Percentiles rank a stretch among this genome's conserved stretches.
Conservation (phyloP, 2,329 filamentous ascomycete genomes). For the Salinomyces thailandicus region DNA sequence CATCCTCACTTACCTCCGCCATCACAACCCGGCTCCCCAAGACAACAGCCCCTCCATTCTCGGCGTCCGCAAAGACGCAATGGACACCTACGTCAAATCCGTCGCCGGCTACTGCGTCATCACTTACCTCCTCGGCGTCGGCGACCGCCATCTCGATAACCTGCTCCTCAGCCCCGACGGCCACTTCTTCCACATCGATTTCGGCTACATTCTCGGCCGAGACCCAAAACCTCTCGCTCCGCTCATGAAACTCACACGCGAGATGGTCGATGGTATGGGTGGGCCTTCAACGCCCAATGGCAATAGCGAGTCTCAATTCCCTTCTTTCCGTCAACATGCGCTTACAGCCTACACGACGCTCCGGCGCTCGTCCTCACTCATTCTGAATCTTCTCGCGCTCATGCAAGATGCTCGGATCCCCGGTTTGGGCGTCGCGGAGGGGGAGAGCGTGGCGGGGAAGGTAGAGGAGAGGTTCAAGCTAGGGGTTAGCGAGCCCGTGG, state of each 20-base stretch:
- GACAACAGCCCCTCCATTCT: conserved; percentile 62
- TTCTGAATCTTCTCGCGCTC: conserved; percentile 87
- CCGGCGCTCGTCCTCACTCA: conserved; percentile 78
- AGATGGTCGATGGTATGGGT: conserved; percentile 99
- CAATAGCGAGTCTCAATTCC: conserved; percentile 50
- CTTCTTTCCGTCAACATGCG: conserved; percentile 87
- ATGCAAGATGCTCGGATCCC: conserved; percentile 98
- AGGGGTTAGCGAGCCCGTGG: conserved; percentile 85
- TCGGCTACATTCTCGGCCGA: conserved; percentile 92
- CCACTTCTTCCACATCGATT: conserved; percentile 97
- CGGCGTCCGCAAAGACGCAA: conserved; percentile 79
- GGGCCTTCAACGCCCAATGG: conserved; percentile 37
- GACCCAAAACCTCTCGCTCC: conserved; percentile 97
- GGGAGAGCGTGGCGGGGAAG: conserved; percentile 59
- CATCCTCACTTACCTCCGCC: conserved; percentile 70
- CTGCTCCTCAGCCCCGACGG: conserved; percentile 79
- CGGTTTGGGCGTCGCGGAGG: conserved; percentile 50
- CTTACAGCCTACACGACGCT: conserved; percentile 89
- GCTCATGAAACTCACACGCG: conserved; percentile 90
- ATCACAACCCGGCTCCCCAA: conserved; percentile 83
- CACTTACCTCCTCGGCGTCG: conserved; percentile 92
- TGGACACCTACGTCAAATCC: conserved; percentile 92
- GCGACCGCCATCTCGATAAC: conserved; percentile 92
- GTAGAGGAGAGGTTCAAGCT: conserved; percentile 91
- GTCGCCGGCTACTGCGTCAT: conserved; percentile 98